Conservation (phyloP, 139 green algal species). For the Micromonas pusilla region DNA sequence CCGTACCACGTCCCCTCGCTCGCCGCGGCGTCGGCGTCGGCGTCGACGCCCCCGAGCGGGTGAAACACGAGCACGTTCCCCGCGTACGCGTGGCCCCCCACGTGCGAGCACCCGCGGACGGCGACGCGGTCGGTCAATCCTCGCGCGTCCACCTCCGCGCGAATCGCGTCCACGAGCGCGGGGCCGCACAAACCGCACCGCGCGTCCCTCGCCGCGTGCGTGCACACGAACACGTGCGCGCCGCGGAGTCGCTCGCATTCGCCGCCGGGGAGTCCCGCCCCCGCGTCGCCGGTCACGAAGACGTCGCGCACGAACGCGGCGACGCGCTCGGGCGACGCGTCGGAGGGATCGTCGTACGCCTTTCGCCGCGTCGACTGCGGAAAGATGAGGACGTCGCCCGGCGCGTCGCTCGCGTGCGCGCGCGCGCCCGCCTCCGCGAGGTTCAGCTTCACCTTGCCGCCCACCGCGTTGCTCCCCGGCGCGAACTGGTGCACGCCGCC, state of each 20-base stretch:
- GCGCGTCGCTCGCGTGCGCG: background rate
- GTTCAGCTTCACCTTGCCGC: background rate
- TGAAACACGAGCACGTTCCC: background rate
- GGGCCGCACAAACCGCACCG: constrained; percentile 3
- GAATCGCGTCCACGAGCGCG: constrained; percentile 1
- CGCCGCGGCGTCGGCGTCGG: background rate
- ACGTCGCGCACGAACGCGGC: background rate
- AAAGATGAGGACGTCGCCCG: constrained; percentile 2
- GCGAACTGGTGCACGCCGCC: background rate
- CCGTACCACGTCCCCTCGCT: background rate
- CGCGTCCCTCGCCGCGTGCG: background rate
- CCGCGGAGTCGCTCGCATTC: background rate
- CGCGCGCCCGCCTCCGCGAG: background rate
- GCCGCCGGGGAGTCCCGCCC: background rate
- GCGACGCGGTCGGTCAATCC: background rate
- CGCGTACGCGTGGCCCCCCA: background rate
- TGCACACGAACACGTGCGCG: background rate
- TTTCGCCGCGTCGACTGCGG: background rate
- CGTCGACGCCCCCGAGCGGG: background rate
- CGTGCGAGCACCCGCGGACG: background rate
- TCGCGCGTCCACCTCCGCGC: background rate
- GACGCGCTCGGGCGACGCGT: background rate
- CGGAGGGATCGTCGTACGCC: background rate
- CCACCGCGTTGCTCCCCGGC: background rate
- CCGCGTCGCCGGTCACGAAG: background rate